These are phyloP conservation scores for Ceratocystis harringtonii DNA, from an alignment of 2,329 filamentous ascomycete species.

Conservation along the genomic window DNA sequence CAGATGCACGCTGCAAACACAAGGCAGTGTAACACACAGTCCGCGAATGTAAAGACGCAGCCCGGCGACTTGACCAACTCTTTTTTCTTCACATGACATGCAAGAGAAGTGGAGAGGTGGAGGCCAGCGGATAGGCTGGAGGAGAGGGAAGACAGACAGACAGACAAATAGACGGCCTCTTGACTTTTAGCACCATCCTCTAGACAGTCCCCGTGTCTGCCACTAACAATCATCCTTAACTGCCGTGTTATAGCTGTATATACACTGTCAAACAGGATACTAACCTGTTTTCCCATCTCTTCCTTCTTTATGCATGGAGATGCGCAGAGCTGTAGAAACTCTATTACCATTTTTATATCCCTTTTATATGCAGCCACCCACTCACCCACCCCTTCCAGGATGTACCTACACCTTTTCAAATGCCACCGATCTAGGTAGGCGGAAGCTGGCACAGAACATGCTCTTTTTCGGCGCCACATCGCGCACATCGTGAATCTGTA, in stretches of 20 bases:
- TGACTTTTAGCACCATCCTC: too few relatives aligned
- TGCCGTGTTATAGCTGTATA: too few relatives aligned
- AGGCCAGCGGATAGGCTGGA: too few relatives aligned
- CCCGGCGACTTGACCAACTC: background rate
- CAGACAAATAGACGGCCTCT: too few relatives aligned
- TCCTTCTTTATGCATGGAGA: background rate
- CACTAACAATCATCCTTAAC: too few relatives aligned
- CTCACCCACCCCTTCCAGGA: background rate
- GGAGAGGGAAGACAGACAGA: too few relatives aligned
- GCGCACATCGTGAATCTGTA: slow-evolving; percentile 54
- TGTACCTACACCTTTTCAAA: slow-evolving; percentile 36
- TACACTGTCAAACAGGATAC: background rate
- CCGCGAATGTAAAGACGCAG: background rate
- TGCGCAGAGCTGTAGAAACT: background rate
- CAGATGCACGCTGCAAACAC: background rate
- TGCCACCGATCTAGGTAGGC: slow-evolving; percentile 67
- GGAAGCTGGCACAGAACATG: slow-evolving; percentile 93
- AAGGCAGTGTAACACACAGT: background rate
- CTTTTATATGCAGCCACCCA: background rate
- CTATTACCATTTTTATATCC: background rate
- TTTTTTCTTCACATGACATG: too few relatives aligned
- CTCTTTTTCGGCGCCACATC: slow-evolving; percentile 86
- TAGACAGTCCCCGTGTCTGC: too few relatives aligned
- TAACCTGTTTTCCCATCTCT: background rate
- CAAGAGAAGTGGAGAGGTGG: too few relatives aligned